phyloP scores from a whole-genome alignment of 1,139 yeast genomes.

The Protomyces macrosporus region DNA sequence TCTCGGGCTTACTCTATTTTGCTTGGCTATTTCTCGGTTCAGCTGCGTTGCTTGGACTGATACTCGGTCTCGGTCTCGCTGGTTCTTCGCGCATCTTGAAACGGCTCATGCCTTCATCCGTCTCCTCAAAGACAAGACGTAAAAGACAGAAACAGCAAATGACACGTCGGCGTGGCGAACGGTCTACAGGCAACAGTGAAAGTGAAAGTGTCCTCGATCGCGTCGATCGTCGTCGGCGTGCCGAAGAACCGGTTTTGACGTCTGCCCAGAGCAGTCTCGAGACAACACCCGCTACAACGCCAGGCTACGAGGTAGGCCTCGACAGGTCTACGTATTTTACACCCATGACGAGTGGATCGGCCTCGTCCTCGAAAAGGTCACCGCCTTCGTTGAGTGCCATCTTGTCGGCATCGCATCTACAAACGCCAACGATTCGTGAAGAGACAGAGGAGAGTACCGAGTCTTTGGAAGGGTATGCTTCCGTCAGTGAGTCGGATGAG shows the following conservation, averaged over 20 bases:
- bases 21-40: neutral
- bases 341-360: neutral
- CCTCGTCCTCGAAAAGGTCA: neutral
- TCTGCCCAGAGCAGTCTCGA: neutral
- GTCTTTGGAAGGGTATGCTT: neutral
- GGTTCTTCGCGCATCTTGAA: neutral
- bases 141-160: neutral
- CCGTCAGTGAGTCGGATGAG: neutral
- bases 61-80: neutral
- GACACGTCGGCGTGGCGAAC: too few relatives aligned
- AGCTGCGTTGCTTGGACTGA: neutral
- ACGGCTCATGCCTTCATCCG: neutral
- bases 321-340: neutral
- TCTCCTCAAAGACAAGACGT: neutral
- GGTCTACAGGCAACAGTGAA: too few relatives aligned
- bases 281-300: neutral
- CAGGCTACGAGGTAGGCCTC: neutral
- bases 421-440: neutral
- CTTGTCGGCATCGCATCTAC: neutral
- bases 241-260: neutral
- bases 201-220: neutral
- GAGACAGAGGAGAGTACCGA: neutral
- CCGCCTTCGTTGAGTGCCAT: neutral
- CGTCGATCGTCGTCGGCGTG: neutral
- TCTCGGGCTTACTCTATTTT: neutral